A percentile compares a stretch with the other conserved stretches of the same genome.
These are phyloP conservation scores for Eucalyptus marginata DNA, from an alignment of 345 rosid genomes.

Conservation along the genomic window DNA sequence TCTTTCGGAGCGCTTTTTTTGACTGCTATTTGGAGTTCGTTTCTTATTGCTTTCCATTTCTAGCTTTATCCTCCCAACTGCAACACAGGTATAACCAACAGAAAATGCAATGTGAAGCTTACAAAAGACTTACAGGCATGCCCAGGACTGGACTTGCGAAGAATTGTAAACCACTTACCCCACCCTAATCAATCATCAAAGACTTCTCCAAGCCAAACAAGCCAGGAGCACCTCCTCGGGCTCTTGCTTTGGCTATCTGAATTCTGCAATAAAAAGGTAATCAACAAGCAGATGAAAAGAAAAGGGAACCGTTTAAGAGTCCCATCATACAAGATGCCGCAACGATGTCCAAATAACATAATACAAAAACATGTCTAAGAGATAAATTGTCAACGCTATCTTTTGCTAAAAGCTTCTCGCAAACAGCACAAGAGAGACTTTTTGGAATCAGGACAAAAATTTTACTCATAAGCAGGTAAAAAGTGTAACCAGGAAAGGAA, in stretches of 20 bases:
- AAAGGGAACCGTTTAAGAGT: not conserved
- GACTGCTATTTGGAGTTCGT: constrained; percentile 34
- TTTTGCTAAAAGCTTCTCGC: not conserved
- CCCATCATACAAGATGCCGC: not conserved
- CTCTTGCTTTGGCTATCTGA: not conserved
- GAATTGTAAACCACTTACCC: not conserved
- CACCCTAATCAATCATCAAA: not conserved
- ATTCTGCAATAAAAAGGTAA: not conserved
- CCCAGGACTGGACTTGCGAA: not conserved
- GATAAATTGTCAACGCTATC: not conserved
- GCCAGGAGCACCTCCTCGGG: not conserved
- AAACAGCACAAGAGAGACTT: not conserved
- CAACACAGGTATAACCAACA: not conserved
- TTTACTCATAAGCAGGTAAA: not conserved
- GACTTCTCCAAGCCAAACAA: not conserved
- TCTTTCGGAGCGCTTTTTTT: constrained; percentile 42
- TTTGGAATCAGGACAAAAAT: not conserved
- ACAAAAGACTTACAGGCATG: not conserved
- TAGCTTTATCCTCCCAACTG: not conserved
- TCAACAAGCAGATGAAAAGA: not conserved
- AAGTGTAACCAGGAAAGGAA: not conserved
- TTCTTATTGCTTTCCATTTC: constrained; percentile 35
- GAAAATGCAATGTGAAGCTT: not conserved
- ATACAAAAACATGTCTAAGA: not conserved
- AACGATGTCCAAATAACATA: not conserved